A percentile compares a stretch with the other conserved stretches of the same genome.
phyloP scores from a whole-genome alignment of 495 filamentous ascomycete genomes.

The Xylaria grammica region DNA sequence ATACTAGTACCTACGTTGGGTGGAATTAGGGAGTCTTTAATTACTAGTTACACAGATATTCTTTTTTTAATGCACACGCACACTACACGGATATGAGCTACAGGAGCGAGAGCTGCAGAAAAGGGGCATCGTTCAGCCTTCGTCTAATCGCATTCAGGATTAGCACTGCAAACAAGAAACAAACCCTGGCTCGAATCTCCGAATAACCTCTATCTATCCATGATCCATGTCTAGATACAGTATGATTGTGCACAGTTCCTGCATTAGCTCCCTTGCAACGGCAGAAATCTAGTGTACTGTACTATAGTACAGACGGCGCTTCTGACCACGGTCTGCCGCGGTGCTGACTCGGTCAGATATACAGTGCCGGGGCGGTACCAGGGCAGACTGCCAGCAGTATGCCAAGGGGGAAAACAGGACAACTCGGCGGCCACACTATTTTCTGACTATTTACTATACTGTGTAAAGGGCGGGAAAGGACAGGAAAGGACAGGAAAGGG shows the following conservation, averaged over 20 bases:
- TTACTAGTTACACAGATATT: slow-evolving; percentile 5
- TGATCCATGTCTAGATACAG: slow-evolving; percentile 24
- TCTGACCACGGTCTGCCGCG: no score
- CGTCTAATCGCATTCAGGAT: slow-evolving; percentile 15
- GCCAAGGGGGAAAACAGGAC: not conserved
- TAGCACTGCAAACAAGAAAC: slow-evolving; percentile 20
- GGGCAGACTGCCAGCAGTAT: no score
- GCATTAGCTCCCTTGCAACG: slow-evolving; percentile 31
- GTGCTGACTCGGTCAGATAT: slow-evolving; percentile 20
- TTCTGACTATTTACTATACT: not conserved
- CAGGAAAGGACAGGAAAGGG: not conserved
- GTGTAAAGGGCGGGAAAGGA: not conserved
- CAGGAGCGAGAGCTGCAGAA: slow-evolving; percentile 1
- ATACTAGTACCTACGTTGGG: not conserved
- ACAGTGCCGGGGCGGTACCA: no score
- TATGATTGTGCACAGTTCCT: slow-evolving; percentile 31
- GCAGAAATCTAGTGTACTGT: slow-evolving; percentile 16
- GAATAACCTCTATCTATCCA: slow-evolving; percentile 19
- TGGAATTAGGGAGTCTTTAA: not conserved
- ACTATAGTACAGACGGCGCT: no score
- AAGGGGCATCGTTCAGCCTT: slow-evolving; percentile 14
- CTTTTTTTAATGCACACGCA: not conserved
- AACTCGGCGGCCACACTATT: not conserved
- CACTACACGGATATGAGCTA: no score
- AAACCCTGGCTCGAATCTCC: slow-evolving; percentile 25